These are phyloP conservation scores for Globisporangium recalcitrans DNA, from an alignment of 352 stramenopile species.

Conservation along the genomic window DNA sequence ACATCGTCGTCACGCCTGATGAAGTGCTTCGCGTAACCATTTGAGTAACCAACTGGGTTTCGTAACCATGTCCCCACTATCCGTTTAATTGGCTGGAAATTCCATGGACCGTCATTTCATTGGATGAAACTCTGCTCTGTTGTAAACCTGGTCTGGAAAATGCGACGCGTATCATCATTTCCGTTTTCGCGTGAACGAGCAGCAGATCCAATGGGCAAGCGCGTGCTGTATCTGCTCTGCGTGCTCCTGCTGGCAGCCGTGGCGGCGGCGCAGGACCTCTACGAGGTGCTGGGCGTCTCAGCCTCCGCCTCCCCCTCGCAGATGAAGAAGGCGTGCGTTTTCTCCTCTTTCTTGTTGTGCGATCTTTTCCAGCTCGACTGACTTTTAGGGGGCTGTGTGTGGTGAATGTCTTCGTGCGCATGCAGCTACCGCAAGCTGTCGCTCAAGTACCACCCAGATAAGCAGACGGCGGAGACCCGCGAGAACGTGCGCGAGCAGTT, in stretches of 20 bases:
- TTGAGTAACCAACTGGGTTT: neutral
- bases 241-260: conserved; percentile 34
- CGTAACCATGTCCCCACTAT: neutral
- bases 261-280: conserved; percentile 52
- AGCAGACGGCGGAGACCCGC: conserved; percentile 72
- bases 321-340: conserved; percentile 67
- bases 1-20: conserved; percentile 58
- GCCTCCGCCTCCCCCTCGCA: conserved; percentile 43
- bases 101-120: too few relatives aligned
- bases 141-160: too few relatives aligned
- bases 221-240: conserved; percentile 21
- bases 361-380: neutral
- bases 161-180: neutral
- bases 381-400: neutral
- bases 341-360: neutral
- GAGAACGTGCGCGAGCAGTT: conserved; percentile 65
- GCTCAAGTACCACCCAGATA: conserved; percentile 94
- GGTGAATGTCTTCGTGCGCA: neutral
- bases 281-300: conserved; percentile 61
- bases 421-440: conserved; percentile 88
- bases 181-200: neutral
- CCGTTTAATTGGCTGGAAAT: too few relatives aligned
- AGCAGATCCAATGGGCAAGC: neutral
- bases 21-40: conserved; percentile 34
- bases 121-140: too few relatives aligned